Evolutionary conservation across 2,329 filamentous ascomycete species (phyloP).

Genomic region (Verticillium klebahnii): DNA sequence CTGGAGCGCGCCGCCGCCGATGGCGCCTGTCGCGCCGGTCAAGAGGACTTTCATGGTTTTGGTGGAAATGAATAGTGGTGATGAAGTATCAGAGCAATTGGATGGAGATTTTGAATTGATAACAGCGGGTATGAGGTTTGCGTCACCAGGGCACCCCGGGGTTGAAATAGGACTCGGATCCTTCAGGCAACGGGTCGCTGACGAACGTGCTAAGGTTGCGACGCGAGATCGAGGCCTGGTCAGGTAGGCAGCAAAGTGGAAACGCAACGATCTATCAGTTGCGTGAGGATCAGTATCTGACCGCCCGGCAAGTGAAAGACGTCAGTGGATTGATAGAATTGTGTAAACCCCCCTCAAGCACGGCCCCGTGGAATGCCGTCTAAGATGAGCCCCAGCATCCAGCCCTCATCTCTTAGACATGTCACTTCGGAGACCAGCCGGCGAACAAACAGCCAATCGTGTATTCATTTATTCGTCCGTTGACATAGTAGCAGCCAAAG

Average conservation of each 20-base stretch:
- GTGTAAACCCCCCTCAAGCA: no score
- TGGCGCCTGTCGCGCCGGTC: conserved; percentile 25
- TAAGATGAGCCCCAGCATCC: no score
- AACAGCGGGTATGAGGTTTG: no score
- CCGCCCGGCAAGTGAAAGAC: no score
- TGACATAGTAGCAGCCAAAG: not conserved
- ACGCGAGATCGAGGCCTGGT: conserved; percentile 2
- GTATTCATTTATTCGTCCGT: not conserved
- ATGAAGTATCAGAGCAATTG: no score
- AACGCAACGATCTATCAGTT: not conserved
- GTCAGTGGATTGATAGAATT: no score
- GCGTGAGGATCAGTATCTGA: not conserved
- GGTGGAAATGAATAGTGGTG: not conserved
- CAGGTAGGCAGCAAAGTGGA: not conserved
- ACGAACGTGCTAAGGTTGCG: conserved; percentile 20
- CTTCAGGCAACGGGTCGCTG: not conserved
- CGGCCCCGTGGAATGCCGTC: no score
- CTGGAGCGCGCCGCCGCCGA: conserved; percentile 24
- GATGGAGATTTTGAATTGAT: no score
- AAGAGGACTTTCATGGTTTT: conserved; percentile 29
- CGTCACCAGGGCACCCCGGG: no score
- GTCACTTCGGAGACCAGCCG: no score
- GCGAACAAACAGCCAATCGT: not conserved
- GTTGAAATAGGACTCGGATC: not conserved
- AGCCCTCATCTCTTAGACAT: no score